Base-by-base conservation (phyloP, 176 grass and related monocot genomes). In the Elymus sibiricus region DNA sequence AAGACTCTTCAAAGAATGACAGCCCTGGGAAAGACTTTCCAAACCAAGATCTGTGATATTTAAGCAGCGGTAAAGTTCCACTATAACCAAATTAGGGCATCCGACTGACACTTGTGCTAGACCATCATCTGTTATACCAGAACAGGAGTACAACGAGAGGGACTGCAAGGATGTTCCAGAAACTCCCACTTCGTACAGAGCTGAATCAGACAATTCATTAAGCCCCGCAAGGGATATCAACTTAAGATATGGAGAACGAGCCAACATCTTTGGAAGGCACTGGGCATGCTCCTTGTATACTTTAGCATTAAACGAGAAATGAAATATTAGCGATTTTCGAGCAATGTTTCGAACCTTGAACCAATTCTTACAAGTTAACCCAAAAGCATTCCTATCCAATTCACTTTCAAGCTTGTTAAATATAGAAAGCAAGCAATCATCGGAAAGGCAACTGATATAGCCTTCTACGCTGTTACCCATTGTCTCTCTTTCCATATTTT, bases 61-160 rank as follows among this genome's bases (percentile, higher is more conserved):
- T 74, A 82, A 86, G 86, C 93, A 93, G 55, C 88, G 85, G 74
- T 90, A 86, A 64, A 98, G 89, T 87, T 89, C 94, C 75, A 98
- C 69, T 44, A 85, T 85, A 80, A 95, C 77, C 84, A 98, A 86
- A 94, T 98, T 89, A 82, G 87, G 86, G 77, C 93, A 98, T 71
- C 90, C 86, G 11, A 17, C 60, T 7, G 88, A 88, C 19, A 94
- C 60, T 64, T 86, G 80, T 85, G 83, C 31, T 82, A 98, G 55
- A 74, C 84, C 90, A 70, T 78, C 66, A 81, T 94, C 96, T 4
- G 96, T 95, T 80, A 98, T 88, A 47, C 82, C 84, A 69, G 86
- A 90, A 86, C 95, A 98, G 34, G 81, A 92, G 84, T 98, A 98
- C 72, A 98, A 82, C 64, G 93, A 95, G 79, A 98, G 91, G 21